Base-by-base conservation (phyloP, 2,329 filamentous ascomycete species). In the Zymoseptoria passerinii region DNA sequence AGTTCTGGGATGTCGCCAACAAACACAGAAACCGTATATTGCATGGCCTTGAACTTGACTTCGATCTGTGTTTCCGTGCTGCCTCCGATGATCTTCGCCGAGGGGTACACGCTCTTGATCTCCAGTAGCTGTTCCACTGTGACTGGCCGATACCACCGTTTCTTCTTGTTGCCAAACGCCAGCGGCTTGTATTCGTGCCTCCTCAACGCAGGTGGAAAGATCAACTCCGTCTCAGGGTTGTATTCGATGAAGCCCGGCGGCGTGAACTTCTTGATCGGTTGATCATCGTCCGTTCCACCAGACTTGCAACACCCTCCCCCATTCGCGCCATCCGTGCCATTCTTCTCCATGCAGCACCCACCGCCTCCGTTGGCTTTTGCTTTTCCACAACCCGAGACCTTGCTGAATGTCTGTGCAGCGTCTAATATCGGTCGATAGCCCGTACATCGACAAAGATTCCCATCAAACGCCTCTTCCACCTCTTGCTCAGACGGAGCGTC, bases 21-120 rank as follows among this genome's bases (percentile, higher is more conserved):
- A 65, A 88, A 97, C 0, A 99, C 89, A 0, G 92, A 96, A 1
- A 89, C 85, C 3, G 87, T 87, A 71, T 97, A 97, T 67, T 91
- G 83, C 79, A 96, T 83, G 0, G 87, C 90, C 77, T 97, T 97
- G 82, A 99, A 97, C 75, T 96, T 96, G 76, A 95, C 89, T 75
- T 99, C 94, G 61, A 99, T 97, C 74, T 97, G 94, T 0, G 92
- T 97, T 74, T 99, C 94, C 1, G 92, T 95, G 71, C 91, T 96
- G 61, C 94, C 94, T 53, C 91, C 92, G 61, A 99, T 96, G 61
- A 99, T 85, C 74, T 97, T 99, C 4, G 92, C 90, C 27, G 86
- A 84, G 0, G 92, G 92, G 65, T 90, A 87, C 0, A 83, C 85
- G 67, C 81, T 85, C 77, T 97, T 97, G 76, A 99, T 96, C 70